Evolutionary conservation across 2,329 filamentous ascomycete species (phyloP), one percentile per base, ranked within the genome.

Genomic region (Nemania abortiva): DNA sequence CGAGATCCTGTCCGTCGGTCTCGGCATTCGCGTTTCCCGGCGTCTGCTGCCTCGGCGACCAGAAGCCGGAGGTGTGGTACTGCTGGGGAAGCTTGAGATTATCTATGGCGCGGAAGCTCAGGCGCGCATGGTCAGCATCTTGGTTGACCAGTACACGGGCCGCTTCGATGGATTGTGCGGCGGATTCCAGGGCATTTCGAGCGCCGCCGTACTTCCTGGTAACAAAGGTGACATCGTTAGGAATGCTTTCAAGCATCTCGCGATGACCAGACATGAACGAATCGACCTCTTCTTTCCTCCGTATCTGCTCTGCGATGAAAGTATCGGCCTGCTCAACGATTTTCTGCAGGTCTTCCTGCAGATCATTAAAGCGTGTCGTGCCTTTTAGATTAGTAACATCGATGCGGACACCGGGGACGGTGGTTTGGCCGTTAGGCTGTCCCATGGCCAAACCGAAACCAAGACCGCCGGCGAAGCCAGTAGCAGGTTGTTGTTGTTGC

Each of bases 311-410:
- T 75, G 93, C 89, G 74, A 99, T 95, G 72, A 91, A 89, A 66
- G 88, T 88, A 80, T 99, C 95, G 71, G 97, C 89, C 10, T 86
- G 82, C 70, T 93, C 89, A 70, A 99, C 92, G 73, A 93, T 84
- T 70, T 90, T 88, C 77, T 97, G 94, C 18, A 97, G 84, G 34
- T 93, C 89, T 73, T 95, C 92, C 69, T 92, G 89, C 31, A 97
- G 90, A 80, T 97, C 95, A 78, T 94, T 93, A 84, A 96, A 98
- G 70, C 96, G 93, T 3, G 94, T 97, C 0, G 95, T 97, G 18
- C 92, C 91, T 61, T 94, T 90, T 69, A 98, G 85, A 77, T 92
- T 93, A 74, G 88, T 88, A 61, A 92, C 82, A 80, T 96, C 92
- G 75, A 97, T 92, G 76, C 92, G 91, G 20, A 94, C 91, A 20